Evolutionary conservation across 179 eudicot species (phyloP).

Genomic region (Spergularia azorica): DNA sequence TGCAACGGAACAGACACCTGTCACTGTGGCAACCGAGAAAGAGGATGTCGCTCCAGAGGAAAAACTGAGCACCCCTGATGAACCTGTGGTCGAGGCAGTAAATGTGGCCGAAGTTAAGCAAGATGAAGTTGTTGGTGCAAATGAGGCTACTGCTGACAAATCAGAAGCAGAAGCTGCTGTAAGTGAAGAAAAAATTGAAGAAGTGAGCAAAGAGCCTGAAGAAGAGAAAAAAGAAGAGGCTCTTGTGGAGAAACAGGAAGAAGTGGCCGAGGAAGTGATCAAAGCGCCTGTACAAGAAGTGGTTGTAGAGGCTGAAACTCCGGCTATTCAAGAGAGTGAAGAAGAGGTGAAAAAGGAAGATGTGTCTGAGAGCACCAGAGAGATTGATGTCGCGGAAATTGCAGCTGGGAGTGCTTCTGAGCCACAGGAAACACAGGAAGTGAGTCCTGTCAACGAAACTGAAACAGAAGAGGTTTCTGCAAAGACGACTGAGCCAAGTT

Average conservation of each 20-base stretch:
- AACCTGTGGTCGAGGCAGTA: constrained; percentile 13
- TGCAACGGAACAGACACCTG: constrained; percentile 17
- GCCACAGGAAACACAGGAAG: constrained; percentile 15
- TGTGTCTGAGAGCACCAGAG: neutral
- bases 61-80: constrained; percentile 18
- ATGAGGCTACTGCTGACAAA: neutral
- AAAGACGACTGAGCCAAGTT: neutral
- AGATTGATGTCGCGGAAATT: neutral
- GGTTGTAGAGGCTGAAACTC: neutral
- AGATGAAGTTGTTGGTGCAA: constrained; percentile 3
- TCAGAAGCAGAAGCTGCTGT: constrained; percentile 15
- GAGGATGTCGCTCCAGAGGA: constrained; percentile 29
- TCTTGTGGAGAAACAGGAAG: constrained; percentile 7
- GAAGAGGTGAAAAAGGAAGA: constrained; percentile 12
- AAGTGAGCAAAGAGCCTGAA: constrained; percentile 9
- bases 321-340: neutral
- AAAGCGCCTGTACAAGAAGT: constrained; percentile 9
- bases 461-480: neutral
- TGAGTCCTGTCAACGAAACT: constrained; percentile 6
- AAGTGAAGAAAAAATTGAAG: neutral
- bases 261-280: neutral
- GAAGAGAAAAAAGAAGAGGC: constrained; percentile 15
- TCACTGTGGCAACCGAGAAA: constrained; percentile 14
- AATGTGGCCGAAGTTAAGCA: constrained; percentile 1
- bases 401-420: neutral